Evolutionary conservation across 805 yeast genomes (phyloP), one percentile per base, ranked within the genome.

Genomic region (Teunomyces lycoperdinae): DNA sequence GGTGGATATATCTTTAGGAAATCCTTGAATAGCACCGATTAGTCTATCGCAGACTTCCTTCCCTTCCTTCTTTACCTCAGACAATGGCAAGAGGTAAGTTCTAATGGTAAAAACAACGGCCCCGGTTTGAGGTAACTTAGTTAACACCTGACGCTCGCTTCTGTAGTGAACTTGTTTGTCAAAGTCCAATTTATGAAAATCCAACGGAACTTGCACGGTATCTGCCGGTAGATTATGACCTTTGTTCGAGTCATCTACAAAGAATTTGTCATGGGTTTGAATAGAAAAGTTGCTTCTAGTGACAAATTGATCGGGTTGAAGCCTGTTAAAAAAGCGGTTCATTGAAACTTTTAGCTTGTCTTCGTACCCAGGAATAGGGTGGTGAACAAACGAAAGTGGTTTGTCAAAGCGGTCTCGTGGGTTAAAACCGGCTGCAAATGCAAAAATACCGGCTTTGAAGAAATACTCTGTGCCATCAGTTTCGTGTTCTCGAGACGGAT

Each of bases 21-120:
- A 73, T 0, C 83, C 85, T 17, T 77, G 77, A 31, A 88, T 78
- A 1, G 90, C 89, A 7, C 80, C 84, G 41, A 74, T 68, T 16
- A 87, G 64, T 14, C 82, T 76, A n/a, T 74, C 77, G 5, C 74
- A 69, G 1, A 71, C 67, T 43, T 71, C 76, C 24, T 45, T 48
- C 1, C 67, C 66, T 36, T 71, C 69, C 2, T 52, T 51, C 43
- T 64, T 66, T 30, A 73, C 49, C 16, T 67, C 53, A 32, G 62
- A 51, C 54, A 73, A 53, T 6, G 77, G 78, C 24, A 61, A 56
- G 44, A 73, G 60, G 45, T 70, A 71, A 0, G 78, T 73, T 42
- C 74, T 52, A 41, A 72, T 70, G 3, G 77, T 72, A 55, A 73
- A 72, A 2, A 73, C 60, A 7, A 68, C 58, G 1, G 77, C 78